These are phyloP conservation scores for Chalaropsis thielavioides DNA, from an alignment of 2,329 filamentous ascomycete species.

Conservation along the genomic window DNA sequence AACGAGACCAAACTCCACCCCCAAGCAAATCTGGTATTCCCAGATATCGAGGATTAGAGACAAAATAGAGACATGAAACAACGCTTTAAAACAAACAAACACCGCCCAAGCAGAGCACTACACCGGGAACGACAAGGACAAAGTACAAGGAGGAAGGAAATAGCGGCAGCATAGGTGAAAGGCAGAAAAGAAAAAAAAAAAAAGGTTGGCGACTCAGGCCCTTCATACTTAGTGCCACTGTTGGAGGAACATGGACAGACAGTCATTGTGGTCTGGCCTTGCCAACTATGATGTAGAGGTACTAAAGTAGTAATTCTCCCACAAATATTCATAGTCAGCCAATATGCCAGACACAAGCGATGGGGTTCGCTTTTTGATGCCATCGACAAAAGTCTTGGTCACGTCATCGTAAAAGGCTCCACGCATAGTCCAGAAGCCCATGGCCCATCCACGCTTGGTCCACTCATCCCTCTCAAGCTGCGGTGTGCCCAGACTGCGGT, in stretches of 20 bases:
- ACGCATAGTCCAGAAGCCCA: conserved; percentile 92
- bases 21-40: not conserved
- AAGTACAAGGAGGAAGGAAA: not conserved
- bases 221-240: too few relatives aligned
- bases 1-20: not conserved
- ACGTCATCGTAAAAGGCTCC: conserved; percentile 95
- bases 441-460: conserved; percentile 71
- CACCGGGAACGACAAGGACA: not conserved
- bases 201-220: too few relatives aligned
- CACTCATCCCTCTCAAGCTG: conserved; percentile 82
- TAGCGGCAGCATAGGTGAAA: not conserved
- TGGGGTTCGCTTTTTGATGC: conserved; percentile 61
- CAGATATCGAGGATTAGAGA: not conserved
- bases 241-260: not conserved
- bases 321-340: conserved; percentile 94
- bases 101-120: not conserved
- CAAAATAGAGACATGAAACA: not conserved
- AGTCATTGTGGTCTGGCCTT: not conserved
- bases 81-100: not conserved
- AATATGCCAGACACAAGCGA: conserved; percentile 72
- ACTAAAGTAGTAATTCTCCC: conserved; percentile 94
- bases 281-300: conserved; percentile 30
- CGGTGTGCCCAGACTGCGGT: conserved; percentile 66
- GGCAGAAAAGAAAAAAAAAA: not conserved
- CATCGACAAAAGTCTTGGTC: conserved; percentile 59